Evolutionary conservation across 179 eudicot genomes (phyloP), one percentile per base, ranked within the genome.

Genomic region (Corrigiola litoralis): DNA sequence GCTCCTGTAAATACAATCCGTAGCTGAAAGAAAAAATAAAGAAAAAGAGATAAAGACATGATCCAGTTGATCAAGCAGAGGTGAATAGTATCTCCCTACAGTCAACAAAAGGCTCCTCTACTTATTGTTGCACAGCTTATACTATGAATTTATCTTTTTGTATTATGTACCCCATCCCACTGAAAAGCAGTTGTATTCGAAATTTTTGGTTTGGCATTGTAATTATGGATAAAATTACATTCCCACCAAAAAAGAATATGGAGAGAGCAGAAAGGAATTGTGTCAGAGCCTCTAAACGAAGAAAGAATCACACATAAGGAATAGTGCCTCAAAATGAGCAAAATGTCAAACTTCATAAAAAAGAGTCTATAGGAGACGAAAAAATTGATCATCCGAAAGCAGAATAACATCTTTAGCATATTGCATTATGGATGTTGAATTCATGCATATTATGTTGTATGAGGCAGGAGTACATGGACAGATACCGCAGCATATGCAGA

Each of bases 151-250:
- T 25, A 21, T 13, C 32, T 37, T 31, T 40, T 17, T 24, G 29
- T 17, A 47, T 18, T 18, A n/a, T 28, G 41, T 25, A 53, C n/a
- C 53, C 7, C 6, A 24, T 20, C 53, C 7, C 6, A 24, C 13
- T 31, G 47, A 63, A 31, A 33, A 6, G 20, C 46, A 21, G 46
- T n/a, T 29, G 24, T 36, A 16, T 31, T 13, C n/a, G n/a, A n/a
- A n/a, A 51, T 34, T 21, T 36, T 37, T 38, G 25, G n/a, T 37
- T 65, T 63, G 16, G 49, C 34, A 6, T 28, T 51, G 69, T 38
- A 49, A 58, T 21, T 58, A 27, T 13, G 20, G 38, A 23, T 24
- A 21, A n/a, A 44, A 50, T 63, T 12, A 33, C 16, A 3, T 10
- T 24, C 32, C 34, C 14, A 5, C 6, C 41, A 11, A 31, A 12